Conservation (phyloP, 208 protist genomes). For the Leishmania aethiopica region DNA sequence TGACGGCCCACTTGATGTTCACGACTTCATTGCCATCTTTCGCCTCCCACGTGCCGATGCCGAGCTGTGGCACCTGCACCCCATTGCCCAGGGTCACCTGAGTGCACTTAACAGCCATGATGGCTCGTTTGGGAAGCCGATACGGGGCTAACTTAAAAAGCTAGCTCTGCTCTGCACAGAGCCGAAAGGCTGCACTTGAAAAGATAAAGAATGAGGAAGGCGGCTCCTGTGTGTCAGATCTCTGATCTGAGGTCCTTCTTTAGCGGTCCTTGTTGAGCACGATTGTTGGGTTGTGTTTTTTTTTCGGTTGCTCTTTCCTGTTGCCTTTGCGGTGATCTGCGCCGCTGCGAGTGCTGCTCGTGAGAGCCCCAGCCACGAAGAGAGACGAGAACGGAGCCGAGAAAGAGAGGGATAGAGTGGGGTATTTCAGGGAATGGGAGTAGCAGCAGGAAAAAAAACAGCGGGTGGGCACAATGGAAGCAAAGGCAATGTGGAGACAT, state of each 20-base stretch:
- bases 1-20: slow-evolving; percentile 56
- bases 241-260: not conserved
- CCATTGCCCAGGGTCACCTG: slow-evolving; percentile 58
- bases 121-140: not conserved
- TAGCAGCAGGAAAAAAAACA: not conserved
- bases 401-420: not conserved
- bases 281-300: not conserved
- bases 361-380: not conserved
- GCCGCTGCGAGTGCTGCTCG: not conserved
- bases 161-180: not conserved
- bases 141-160: not conserved
- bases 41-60: slow-evolving; percentile 77
- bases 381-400: not conserved
- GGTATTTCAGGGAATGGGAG: not conserved
- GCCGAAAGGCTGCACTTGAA: not conserved
- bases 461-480: not conserved
- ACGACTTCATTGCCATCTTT: slow-evolving; percentile 46
- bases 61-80: slow-evolving; percentile 77
- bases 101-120: slow-evolving; percentile 29
- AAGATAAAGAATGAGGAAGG: not conserved
- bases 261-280: not conserved
- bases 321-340: not conserved
- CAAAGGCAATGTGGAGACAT: not conserved
- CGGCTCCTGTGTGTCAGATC: not conserved
- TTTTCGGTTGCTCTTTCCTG: not conserved